Conservation (phyloP, 2,329 filamentous ascomycete genomes). For the Fusarium metavorans region DNA sequence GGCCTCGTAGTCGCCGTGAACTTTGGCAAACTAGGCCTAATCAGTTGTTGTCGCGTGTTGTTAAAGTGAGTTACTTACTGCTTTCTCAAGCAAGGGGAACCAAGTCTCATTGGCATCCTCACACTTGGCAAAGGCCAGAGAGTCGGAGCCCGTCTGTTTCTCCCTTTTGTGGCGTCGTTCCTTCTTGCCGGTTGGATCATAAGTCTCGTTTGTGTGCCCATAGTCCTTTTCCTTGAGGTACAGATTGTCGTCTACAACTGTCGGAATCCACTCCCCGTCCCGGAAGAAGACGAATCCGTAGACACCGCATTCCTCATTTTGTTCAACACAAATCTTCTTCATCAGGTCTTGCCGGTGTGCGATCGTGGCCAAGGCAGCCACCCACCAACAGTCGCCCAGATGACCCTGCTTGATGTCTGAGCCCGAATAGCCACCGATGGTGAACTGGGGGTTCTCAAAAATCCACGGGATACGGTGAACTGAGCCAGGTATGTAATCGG, state of each 20-base stretch:
- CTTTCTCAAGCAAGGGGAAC: slow-evolving; percentile 80
- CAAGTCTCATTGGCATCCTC: slow-evolving; percentile 78
- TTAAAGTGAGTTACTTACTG: slow-evolving; percentile 47
- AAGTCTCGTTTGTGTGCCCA: slow-evolving; percentile 51
- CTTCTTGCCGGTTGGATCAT: slow-evolving; percentile 60
- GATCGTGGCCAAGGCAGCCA: slow-evolving; percentile 76
- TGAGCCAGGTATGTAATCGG: slow-evolving; percentile 47
- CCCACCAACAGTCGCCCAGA: slow-evolving; percentile 79
- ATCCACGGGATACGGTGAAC: slow-evolving; percentile 59
- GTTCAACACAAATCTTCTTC: slow-evolving; percentile 74
- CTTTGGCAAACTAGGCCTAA: slow-evolving; percentile 71
- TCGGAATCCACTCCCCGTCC: slow-evolving; percentile 78
- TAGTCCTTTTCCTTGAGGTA: slow-evolving; percentile 54
- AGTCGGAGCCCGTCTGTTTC: slow-evolving; percentile 75
- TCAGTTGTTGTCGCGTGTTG: slow-evolving; percentile 1
- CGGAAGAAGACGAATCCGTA: slow-evolving; percentile 81
- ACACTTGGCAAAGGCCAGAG: slow-evolving; percentile 78
- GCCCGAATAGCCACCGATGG: slow-evolving; percentile 54
- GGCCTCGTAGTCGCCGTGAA: slow-evolving; percentile 77
- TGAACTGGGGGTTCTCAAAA: slow-evolving; percentile 56
- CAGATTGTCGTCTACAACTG: slow-evolving; percentile 78
- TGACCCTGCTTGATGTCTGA: slow-evolving; percentile 58
- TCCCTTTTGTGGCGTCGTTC: slow-evolving; percentile 71
- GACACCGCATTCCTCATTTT: slow-evolving; percentile 75
- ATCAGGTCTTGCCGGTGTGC: slow-evolving; percentile 75